These are phyloP conservation scores for Ustulina deusta DNA, from an alignment of 2,329 filamentous ascomycete genomes.

Conservation along the genomic window DNA sequence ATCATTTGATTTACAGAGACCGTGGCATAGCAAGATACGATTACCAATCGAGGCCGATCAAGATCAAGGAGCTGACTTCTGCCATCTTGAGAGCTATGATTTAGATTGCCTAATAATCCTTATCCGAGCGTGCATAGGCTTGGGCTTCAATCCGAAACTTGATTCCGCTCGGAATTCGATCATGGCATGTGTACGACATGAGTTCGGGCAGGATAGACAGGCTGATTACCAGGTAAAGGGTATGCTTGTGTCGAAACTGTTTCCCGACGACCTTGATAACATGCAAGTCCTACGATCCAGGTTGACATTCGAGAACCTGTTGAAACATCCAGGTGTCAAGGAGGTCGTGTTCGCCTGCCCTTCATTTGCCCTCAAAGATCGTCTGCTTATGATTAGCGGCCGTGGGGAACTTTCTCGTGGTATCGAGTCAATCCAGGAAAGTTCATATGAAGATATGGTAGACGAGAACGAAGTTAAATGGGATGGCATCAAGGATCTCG, in stretches of 20 bases:
- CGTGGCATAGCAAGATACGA: slow-evolving; percentile 21
- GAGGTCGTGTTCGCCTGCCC: neutral
- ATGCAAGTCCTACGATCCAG: neutral
- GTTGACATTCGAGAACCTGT: slow-evolving; percentile 11
- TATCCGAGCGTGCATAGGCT: neutral
- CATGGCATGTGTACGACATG: neutral
- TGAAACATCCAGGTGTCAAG: slow-evolving; percentile 10
- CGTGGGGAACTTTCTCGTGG: neutral
- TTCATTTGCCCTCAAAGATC: neutral
- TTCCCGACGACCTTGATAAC: slow-evolving; percentile 3
- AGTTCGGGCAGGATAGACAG: neutral
- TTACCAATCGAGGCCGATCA: neutral
- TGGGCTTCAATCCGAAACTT: neutral
- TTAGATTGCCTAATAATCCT: slow-evolving; percentile 13
- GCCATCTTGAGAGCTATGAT: slow-evolving; percentile 18
- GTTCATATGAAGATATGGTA: neutral
- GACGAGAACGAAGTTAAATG: slow-evolving; percentile 9
- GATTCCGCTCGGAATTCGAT: neutral
- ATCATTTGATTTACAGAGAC: no score
- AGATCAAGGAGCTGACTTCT: neutral
- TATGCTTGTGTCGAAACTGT: slow-evolving; percentile 14
- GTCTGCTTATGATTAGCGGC: neutral
- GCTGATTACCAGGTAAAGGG: slow-evolving; percentile 20
- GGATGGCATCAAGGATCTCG: slow-evolving; percentile 7
- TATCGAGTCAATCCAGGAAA: neutral